Conservation (phyloP, 345 rosid species). For the Hirschfeldia incana region DNA sequence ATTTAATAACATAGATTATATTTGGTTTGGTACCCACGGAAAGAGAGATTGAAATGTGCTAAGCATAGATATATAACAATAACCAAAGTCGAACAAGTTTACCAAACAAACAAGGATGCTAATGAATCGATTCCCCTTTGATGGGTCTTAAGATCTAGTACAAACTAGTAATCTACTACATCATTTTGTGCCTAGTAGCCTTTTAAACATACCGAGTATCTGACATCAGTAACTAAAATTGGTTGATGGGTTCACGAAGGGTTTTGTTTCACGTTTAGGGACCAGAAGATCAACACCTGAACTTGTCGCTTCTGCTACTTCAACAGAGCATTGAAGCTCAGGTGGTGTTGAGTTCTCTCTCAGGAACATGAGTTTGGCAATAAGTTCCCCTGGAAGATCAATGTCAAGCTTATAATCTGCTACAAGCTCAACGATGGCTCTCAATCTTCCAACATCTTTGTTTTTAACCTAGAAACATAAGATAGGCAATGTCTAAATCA, state of each 20-base stretch:
- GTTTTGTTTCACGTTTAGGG: not conserved
- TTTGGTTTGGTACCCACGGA: no score
- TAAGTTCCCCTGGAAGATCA: constrained; percentile 13
- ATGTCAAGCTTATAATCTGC: constrained; percentile 20
- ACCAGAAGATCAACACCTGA: not conserved
- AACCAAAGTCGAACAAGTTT: not conserved
- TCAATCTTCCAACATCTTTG: constrained; percentile 1
- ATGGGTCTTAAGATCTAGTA: not conserved
- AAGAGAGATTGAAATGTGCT: no score
- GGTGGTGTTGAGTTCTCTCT: constrained; percentile 14
- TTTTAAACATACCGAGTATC: not conserved
- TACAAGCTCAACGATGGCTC: constrained; percentile 9
- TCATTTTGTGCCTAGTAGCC: not conserved
- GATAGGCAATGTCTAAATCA: not conserved
- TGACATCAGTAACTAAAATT: not conserved
- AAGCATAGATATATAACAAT: no score
- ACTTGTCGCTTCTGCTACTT: not conserved
- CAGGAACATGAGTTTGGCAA: constrained; percentile 5
- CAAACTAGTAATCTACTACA: not conserved
- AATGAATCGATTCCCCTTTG: not conserved
- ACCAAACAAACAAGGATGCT: not conserved
- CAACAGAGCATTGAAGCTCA: constrained; percentile 5
- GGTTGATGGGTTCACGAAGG: not conserved
- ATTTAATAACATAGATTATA: no score
- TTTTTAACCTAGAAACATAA: not conserved